Conservation (phyloP, 441 rosid genomes). For the Breynia disticha region DNA sequence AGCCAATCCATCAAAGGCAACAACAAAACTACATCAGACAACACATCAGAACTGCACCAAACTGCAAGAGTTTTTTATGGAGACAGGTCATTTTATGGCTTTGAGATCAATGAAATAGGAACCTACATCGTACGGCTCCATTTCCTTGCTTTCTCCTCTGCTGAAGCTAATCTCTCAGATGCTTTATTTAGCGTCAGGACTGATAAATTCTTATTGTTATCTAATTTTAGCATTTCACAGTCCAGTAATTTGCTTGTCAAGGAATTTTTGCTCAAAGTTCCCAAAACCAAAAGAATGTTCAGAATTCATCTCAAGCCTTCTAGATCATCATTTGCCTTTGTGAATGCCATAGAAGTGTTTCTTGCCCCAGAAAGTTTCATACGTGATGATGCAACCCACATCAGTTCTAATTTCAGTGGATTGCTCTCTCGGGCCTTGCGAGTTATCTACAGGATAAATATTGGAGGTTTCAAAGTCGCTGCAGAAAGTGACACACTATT, state of each 20-base stretch:
- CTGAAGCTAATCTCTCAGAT: slow-evolving; percentile 14
- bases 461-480: slow-evolving; percentile 32
- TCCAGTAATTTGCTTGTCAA: too few relatives aligned
- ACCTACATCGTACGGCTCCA: slow-evolving; percentile 41
- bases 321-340: slow-evolving; percentile 25
- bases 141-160: slow-evolving; percentile 27
- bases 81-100: slow-evolving; percentile 25
- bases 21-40: slow-evolving; percentile 25
- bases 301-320: slow-evolving; percentile 15
- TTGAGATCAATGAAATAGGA: slow-evolving; percentile 20
- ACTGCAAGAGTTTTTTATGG: slow-evolving; percentile 31
- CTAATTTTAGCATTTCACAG: slow-evolving; percentile 16
- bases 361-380: slow-evolving; percentile 23
- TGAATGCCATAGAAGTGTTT: slow-evolving; percentile 43
- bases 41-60: slow-evolving; percentile 41
- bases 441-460: slow-evolving; percentile 39
- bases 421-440: slow-evolving; percentile 19
- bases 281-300: slow-evolving; percentile 15
- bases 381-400: background rate
- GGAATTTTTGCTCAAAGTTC: too few relatives aligned
- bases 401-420: slow-evolving; percentile 3
- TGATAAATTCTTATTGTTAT: slow-evolving; percentile 13
- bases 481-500: slow-evolving; percentile 2
- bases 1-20: too few relatives aligned
- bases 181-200: slow-evolving; percentile 28